A percentile compares a stretch with the other conserved stretches of the same genome.
phyloP scores from a whole-genome alignment of 169 alveolate species.

The Cryptosporidium sp. region DNA sequence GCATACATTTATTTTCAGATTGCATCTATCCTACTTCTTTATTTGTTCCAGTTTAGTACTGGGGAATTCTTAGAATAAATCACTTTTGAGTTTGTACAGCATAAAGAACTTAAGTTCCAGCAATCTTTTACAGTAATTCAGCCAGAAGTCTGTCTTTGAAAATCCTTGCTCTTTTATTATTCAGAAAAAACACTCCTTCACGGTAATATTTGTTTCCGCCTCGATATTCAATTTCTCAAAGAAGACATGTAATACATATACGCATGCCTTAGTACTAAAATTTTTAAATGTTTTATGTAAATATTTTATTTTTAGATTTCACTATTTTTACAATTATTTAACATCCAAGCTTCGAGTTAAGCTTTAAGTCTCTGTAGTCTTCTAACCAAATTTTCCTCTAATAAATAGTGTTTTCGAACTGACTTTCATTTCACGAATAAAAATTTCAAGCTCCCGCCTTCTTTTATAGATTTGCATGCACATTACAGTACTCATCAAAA shows the following conservation, averaged over 20 bases:
- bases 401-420: background rate
- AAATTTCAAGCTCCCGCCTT: conserved; percentile 45
- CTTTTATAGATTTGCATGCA: conserved; percentile 67
- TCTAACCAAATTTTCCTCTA: background rate
- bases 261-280: conserved; percentile 26
- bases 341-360: background rate
- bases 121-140: background rate
- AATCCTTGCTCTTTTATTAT: background rate
- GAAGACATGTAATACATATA: conserved; percentile 66
- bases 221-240: conserved; percentile 58
- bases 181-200: conserved; percentile 1
- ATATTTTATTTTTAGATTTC: no score
- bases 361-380: background rate
- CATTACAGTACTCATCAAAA: background rate
- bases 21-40: conserved; percentile 11
- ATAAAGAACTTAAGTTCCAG: background rate
- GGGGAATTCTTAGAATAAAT: conserved; percentile 12
- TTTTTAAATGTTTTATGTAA: background rate
- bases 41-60: background rate
- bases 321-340: background rate
- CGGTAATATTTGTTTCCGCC: conserved; percentile 24
- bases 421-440: background rate
- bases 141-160: background rate
- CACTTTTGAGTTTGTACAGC: background rate
- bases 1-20: conserved; percentile 33